phyloP scores from a whole-genome alignment of 2,329 filamentous ascomycete species.

The Pseudogymnoascus sp. region DNA sequence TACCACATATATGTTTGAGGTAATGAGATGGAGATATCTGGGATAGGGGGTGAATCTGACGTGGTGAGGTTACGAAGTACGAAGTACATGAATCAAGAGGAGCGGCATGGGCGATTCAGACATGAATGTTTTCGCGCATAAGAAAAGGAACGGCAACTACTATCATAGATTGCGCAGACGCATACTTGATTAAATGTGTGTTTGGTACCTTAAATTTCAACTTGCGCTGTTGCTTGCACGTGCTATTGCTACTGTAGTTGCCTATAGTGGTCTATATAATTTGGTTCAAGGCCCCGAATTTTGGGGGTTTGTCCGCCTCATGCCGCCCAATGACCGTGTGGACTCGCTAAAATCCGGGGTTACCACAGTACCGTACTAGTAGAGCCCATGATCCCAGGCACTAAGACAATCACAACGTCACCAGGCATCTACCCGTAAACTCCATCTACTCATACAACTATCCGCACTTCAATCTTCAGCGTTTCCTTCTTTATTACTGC shows the following conservation, averaged over 20 bases:
- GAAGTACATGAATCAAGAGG: slow-evolving; percentile 1
- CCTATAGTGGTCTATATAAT: neutral
- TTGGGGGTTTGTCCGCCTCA: neutral
- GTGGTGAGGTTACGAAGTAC: neutral
- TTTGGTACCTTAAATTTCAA: neutral
- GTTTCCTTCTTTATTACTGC: neutral
- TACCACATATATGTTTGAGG: slow-evolving; percentile 1
- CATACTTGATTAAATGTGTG: neutral
- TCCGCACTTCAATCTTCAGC: neutral
- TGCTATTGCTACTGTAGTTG: neutral
- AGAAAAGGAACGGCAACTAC: neutral
- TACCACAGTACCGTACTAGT: neutral
- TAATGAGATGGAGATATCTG: neutral
- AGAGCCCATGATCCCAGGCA: neutral
- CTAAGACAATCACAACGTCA: slow-evolving; percentile 4
- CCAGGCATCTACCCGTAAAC: neutral
- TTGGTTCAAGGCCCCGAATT: neutral
- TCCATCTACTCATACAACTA: neutral
- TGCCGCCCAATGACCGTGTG: neutral
- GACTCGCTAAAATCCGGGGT: slow-evolving; percentile 1
- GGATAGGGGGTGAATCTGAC: neutral
- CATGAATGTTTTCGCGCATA: neutral
- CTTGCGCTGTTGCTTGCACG: neutral
- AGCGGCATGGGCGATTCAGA: neutral
- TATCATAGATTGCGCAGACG: slow-evolving; percentile 3